Conservation (phyloP, 1,284 basidiomycete genomes). For the Xerocomus nothofagi region DNA sequence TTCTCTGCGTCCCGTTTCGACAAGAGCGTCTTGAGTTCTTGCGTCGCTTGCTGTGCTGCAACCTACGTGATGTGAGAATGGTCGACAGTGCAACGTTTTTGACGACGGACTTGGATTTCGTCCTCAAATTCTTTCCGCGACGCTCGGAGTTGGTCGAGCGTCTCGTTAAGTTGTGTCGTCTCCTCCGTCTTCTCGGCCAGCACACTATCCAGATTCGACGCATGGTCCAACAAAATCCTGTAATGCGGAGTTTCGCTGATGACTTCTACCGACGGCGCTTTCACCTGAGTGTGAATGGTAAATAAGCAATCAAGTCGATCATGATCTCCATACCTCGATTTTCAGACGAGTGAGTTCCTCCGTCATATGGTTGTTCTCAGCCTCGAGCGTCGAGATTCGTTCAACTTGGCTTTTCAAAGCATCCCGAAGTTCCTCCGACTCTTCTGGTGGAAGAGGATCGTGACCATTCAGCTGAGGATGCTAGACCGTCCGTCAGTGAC, state of each 20-base stretch:
- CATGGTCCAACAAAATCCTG: conserved; percentile 47
- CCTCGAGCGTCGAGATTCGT: conserved; percentile 41
- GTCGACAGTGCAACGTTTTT: conserved; percentile 8
- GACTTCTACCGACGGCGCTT: conserved; percentile 44
- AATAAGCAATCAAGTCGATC: not conserved
- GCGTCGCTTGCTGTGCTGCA: conserved; percentile 45
- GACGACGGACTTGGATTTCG: conserved; percentile 41
- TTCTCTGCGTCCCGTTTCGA: conserved; percentile 75
- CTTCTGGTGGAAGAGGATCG: conserved; percentile 22
- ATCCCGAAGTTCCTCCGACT: conserved; percentile 43
- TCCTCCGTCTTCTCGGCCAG: conserved; percentile 41
- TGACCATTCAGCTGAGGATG: conserved; percentile 30
- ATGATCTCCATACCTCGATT: conserved; percentile 42
- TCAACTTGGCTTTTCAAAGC: conserved; percentile 38
- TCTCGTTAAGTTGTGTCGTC: conserved; percentile 40
- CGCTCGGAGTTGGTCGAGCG: conserved; percentile 40
- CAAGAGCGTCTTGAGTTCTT: conserved; percentile 58
- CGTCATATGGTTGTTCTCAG: conserved; percentile 43
- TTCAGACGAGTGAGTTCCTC: conserved; percentile 43
- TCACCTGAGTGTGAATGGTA: conserved; percentile 39
- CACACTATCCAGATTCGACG: conserved; percentile 42
- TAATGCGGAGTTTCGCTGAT: conserved; percentile 51
- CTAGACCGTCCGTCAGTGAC: conserved; percentile 17
- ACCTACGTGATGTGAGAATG: conserved; percentile 39
- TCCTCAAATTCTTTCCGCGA: conserved; percentile 51